Conservation (phyloP, 495 filamentous ascomycete genomes). For the Aspergillus biplanus region DNA sequence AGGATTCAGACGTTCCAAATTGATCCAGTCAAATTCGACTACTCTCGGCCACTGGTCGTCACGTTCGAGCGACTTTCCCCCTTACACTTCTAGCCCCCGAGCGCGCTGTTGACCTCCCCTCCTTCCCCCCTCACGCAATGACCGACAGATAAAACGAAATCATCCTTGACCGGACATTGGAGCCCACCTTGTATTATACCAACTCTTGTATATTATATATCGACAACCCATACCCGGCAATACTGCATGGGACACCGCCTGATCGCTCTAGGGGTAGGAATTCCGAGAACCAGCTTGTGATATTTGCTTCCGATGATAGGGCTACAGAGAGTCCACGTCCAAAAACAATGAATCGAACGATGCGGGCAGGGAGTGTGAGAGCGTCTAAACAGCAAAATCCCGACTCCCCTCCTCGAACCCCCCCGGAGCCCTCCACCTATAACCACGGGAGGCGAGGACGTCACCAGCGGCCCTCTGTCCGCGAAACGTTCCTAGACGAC, state of each 20-base stretch:
- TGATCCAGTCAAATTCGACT: conserved; percentile 9
- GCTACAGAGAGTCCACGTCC: not conserved
- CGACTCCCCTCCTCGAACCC: conserved; percentile 51
- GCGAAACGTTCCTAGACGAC: conserved; percentile 56
- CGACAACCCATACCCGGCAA: conserved; percentile 3
- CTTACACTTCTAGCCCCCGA: conserved; percentile 12
- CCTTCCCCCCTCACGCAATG: conserved; percentile 24
- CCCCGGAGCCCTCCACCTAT: conserved; percentile 40
- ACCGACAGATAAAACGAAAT: conserved; percentile 18
- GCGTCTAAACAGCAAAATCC: conserved; percentile 35
- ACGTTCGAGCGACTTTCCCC: conserved; percentile 5
- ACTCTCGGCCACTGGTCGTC: conserved; percentile 1
- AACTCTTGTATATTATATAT: not conserved
- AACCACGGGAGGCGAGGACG: conserved; percentile 36
- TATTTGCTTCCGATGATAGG: conserved; percentile 11
- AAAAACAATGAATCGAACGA: conserved; percentile 23
- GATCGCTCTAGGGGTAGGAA: not conserved
- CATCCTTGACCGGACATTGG: conserved; percentile 11
- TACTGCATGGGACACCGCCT: not conserved
- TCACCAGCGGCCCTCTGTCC: conserved; percentile 41
- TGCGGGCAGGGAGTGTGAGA: conserved; percentile 28
- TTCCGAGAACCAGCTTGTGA: not conserved
- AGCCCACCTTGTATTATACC: not conserved
- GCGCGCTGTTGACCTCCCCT: conserved; percentile 6
- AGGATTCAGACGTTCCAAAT: conserved; percentile 7